Evolutionary conservation across 768 basidiomycete species (phyloP).

Genomic region (Termitomyces sp.): DNA sequence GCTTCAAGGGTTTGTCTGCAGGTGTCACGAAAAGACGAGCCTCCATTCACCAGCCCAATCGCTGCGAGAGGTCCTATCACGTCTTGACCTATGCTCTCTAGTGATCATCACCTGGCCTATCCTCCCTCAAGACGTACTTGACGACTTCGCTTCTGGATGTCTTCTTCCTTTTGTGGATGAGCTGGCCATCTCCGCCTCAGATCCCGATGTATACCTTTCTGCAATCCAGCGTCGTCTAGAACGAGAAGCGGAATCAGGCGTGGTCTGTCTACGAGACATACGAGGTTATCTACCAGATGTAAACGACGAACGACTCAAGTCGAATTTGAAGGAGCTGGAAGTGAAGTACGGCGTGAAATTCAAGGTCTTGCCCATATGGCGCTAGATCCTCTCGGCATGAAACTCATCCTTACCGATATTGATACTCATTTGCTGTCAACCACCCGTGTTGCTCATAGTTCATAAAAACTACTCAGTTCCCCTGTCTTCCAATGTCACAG

Average conservation of each 20-base stretch:
- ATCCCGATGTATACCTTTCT: not conserved
- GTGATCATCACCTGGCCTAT: not conserved
- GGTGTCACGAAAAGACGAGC: not conserved
- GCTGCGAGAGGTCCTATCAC: not conserved
- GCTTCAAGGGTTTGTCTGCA: not conserved
- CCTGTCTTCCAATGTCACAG: no score
- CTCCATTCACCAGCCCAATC: not conserved
- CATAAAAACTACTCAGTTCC: no score
- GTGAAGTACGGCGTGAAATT: not conserved
- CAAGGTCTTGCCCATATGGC: no score
- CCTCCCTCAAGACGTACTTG: not conserved
- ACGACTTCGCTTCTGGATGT: not conserved
- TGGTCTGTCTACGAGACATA: not conserved
- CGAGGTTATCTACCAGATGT: not conserved
- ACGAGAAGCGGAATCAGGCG: no score
- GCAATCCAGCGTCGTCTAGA: not conserved
- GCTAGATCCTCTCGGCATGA: no score
- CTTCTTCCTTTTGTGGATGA: not conserved
- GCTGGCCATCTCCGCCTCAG: not conserved
- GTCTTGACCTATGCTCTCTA: not conserved
- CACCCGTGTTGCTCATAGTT: no score
- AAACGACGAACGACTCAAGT: no score
- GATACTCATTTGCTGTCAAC: no score
- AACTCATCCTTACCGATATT: no score
- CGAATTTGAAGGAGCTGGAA: no score